These are phyloP conservation scores for Candida ortonii DNA, from an alignment of 805 yeast species.

Conservation along the genomic window DNA sequence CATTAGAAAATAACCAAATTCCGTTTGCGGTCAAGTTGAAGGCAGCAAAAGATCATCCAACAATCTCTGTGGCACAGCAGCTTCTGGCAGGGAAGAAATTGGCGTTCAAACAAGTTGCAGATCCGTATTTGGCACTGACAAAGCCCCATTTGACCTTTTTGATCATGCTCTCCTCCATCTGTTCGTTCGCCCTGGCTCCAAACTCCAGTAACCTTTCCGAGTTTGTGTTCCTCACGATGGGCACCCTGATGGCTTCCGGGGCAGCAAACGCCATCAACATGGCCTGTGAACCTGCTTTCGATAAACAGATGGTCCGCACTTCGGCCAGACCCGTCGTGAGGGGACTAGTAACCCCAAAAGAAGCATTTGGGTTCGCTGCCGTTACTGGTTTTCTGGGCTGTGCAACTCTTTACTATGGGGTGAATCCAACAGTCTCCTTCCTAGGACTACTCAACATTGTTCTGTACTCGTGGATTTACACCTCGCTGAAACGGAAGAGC, in stretches of 20 bases:
- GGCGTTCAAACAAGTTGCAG: slow-evolving; percentile 39
- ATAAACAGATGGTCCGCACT: slow-evolving; percentile 83
- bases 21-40: slow-evolving; percentile 60
- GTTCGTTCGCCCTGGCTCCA: slow-evolving; percentile 92
- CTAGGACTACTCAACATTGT: slow-evolving; percentile 80
- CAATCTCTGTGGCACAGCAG: slow-evolving; percentile 23
- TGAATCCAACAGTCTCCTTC: slow-evolving; percentile 77
- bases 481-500: slow-evolving; percentile 80
- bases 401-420: slow-evolving; percentile 67
- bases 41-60: slow-evolving; percentile 7
- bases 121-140: slow-evolving; percentile 75
- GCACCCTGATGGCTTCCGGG: slow-evolving; percentile 86
- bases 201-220: slow-evolving; percentile 69
- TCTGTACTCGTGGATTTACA: slow-evolving; percentile 86
- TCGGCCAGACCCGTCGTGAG: slow-evolving; percentile 86
- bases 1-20: slow-evolving; percentile 26
- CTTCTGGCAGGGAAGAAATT: slow-evolving; percentile 25
- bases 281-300: slow-evolving; percentile 94
- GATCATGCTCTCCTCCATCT: slow-evolving; percentile 87
- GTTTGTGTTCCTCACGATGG: slow-evolving; percentile 69
- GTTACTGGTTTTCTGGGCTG: slow-evolving; percentile 71
- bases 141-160: slow-evolving; percentile 86
- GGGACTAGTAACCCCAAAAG: slow-evolving; percentile 68
- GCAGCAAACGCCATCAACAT: slow-evolving; percentile 96
- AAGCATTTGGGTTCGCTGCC: slow-evolving; percentile 81